Conservation (phyloP, 306 rosid genomes). For the Citrullus amarus region DNA sequence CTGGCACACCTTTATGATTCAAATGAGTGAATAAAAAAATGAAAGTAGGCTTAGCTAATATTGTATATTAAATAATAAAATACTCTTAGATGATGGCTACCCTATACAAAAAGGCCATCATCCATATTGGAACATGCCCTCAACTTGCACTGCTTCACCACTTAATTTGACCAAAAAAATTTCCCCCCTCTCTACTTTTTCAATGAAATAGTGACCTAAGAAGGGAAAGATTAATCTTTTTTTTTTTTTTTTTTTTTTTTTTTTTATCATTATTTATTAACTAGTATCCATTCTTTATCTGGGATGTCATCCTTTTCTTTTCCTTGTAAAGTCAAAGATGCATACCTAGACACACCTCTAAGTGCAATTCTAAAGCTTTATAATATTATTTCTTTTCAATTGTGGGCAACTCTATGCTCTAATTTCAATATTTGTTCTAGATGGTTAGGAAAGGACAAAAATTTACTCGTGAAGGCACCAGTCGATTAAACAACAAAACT, state of each 20-base stretch:
- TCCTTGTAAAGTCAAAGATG: background rate
- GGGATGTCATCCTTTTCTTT: background rate
- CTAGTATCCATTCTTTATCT: background rate
- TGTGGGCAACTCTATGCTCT: background rate
- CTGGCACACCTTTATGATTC: background rate
- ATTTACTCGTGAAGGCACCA: too few relatives aligned
- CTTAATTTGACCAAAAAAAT: background rate
- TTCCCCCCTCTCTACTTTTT: background rate
- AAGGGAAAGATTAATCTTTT: background rate
- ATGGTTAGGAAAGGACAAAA: background rate
- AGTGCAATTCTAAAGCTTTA: background rate
- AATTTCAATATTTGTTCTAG: background rate
- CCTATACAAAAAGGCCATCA: background rate
- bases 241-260: background rate
- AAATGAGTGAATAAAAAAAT: background rate
- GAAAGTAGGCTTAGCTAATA: background rate
- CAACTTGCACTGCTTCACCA: background rate
- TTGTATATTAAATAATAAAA: background rate
- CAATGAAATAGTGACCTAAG: background rate
- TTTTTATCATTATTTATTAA: background rate
- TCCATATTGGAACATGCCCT: background rate
- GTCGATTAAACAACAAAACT: too few relatives aligned
- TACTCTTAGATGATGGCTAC: background rate
- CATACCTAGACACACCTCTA: background rate
- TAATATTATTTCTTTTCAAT: background rate